phyloP scores from a whole-genome alignment of 2,329 filamentous ascomycete species.

The Fonsecaea monophora region DNA sequence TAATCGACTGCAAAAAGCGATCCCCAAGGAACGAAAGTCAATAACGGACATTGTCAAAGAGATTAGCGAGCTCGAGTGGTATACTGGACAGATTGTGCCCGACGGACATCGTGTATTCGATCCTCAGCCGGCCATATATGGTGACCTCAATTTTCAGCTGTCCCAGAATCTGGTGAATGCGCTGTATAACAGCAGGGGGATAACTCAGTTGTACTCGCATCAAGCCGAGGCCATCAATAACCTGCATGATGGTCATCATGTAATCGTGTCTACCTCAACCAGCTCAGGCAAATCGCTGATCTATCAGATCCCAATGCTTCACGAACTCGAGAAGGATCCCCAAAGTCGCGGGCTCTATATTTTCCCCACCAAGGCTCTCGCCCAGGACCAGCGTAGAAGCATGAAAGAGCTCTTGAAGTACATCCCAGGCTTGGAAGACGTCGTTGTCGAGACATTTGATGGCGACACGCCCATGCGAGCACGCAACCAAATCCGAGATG shows the following conservation, averaged over 20 bases:
- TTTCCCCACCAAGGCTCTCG: slow-evolving; percentile 94
- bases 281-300: slow-evolving; percentile 98
- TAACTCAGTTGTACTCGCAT: slow-evolving; percentile 85
- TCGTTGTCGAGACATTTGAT: slow-evolving; percentile 90
- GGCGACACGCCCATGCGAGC: slow-evolving; percentile 87
- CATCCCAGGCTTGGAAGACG: slow-evolving; percentile 76
- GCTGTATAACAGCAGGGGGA: slow-evolving; percentile 87
- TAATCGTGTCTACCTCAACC: slow-evolving; percentile 93
- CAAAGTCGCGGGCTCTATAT: slow-evolving; percentile 92
- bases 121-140: slow-evolving; percentile 79
- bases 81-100: slow-evolving; percentile 88
- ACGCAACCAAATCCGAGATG: slow-evolving; percentile 80
- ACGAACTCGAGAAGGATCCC: slow-evolving; percentile 79
- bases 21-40: slow-evolving; percentile 78
- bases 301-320: slow-evolving; percentile 90
- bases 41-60: slow-evolving; percentile 86
- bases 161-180: slow-evolving; percentile 96
- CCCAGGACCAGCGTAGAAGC: slow-evolving; percentile 90
- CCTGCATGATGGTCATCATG: slow-evolving; percentile 78
- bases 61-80: slow-evolving; percentile 83
- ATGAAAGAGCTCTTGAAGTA: slow-evolving; percentile 83
- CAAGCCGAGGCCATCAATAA: slow-evolving; percentile 94
- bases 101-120: slow-evolving; percentile 92
- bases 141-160: slow-evolving; percentile 81
- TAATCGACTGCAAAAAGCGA: slow-evolving; percentile 63